Percentiles rank a stretch among this genome's conserved stretches.
Conservation (phyloP, 768 basidiomycete species). For the Russula sp. region DNA sequence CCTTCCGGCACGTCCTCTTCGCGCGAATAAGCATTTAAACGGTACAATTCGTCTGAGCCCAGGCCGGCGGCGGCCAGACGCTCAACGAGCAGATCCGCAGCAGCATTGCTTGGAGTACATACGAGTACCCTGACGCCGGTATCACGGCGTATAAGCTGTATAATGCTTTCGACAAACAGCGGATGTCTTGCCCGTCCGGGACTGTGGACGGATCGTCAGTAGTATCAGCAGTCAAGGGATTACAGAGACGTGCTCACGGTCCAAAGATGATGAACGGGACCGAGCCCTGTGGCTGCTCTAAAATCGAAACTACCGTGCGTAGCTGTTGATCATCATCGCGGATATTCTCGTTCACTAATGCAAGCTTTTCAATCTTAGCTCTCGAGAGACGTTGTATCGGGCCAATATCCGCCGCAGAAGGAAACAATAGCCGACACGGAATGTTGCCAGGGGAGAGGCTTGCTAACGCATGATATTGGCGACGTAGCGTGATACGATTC, state of each 20-base stretch:
- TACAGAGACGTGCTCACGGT: constrained; percentile 44
- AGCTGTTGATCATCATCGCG: constrained; percentile 47
- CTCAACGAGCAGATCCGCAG: constrained; percentile 38
- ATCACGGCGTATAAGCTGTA: constrained; percentile 35
- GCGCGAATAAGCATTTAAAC: constrained; percentile 53
- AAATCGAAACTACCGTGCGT: constrained; percentile 49
- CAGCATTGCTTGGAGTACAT: constrained; percentile 41
- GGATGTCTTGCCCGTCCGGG: constrained; percentile 44
- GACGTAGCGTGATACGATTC: constrained; percentile 52
- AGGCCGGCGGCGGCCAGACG: constrained; percentile 32
- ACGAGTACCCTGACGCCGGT: constrained; percentile 34
- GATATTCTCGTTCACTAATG: constrained; percentile 45
- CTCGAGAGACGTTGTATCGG: constrained; percentile 22
- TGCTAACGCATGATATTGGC: constrained; percentile 60
- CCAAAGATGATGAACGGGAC: constrained; percentile 61
- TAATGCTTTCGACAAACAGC: constrained; percentile 41
- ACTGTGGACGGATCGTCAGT: constrained; percentile 29
- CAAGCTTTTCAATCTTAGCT: constrained; percentile 26
- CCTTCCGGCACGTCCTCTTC: constrained; percentile 38
- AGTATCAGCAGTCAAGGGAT: background rate
- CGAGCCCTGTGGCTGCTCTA: constrained; percentile 44
- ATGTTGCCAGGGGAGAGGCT: constrained; percentile 37
- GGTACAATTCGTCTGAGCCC: constrained; percentile 42
- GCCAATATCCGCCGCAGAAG: constrained; percentile 37
- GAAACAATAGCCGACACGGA: constrained; percentile 52